phyloP scores from a whole-genome alignment of 139 green algal species.

The Chlorella ohadii region DNA sequence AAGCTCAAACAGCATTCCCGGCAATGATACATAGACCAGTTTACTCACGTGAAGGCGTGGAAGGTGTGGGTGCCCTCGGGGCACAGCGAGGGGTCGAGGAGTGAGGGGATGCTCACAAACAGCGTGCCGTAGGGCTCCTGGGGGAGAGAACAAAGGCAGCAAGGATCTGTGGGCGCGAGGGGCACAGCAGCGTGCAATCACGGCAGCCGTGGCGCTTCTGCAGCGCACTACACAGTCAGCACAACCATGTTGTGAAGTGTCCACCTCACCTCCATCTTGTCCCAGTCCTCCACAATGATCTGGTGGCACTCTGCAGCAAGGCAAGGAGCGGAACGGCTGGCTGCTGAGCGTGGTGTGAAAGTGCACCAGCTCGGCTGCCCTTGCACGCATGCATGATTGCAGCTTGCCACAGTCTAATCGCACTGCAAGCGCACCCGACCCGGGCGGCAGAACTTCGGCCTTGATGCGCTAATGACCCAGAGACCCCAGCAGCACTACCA shows the following conservation, averaged over 20 bases:
- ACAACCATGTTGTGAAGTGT: not conserved
- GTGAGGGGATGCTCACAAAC: conserved; percentile 94
- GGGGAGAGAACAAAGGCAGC: not conserved
- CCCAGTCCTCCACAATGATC: conserved; percentile 95
- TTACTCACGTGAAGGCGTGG: conserved; percentile 86
- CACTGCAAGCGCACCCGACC: not conserved
- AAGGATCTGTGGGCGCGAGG: too few species aligned
- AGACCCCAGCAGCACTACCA: too few species aligned
- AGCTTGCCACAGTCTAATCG: too few species aligned
- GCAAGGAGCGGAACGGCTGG: not conserved
- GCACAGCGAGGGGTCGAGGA: conserved; percentile 90
- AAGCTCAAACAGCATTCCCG: conserved; percentile 93
- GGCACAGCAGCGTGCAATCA: too few species aligned
- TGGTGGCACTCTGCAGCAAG: conserved; percentile 85
- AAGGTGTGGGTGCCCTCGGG: conserved; percentile 88
- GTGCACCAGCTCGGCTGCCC: too few species aligned
- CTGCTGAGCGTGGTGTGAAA: too few species aligned
- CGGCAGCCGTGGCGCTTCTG: too few species aligned
- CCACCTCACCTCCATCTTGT: conserved; percentile 68
- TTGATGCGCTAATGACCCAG: too few species aligned
- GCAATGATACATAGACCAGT: too few species aligned
- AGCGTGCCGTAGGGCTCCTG: conserved; percentile 82
- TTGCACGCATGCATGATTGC: too few species aligned
- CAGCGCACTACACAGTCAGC: too few species aligned
- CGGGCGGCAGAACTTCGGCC: conserved; percentile 69